Conservation (phyloP, 2,329 filamentous ascomycete genomes). For the Calonectria fujianensis region DNA sequence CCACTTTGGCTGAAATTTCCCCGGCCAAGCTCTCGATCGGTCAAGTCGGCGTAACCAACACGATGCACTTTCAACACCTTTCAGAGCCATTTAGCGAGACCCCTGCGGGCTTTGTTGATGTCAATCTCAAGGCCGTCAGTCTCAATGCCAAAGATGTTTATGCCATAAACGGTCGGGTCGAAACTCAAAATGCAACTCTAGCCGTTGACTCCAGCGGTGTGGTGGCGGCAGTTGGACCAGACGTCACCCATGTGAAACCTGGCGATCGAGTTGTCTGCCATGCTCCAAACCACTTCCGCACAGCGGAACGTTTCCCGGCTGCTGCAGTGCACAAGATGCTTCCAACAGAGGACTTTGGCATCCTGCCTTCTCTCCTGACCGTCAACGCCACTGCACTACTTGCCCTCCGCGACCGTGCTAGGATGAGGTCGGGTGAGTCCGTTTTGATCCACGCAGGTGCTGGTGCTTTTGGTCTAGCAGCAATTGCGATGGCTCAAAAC, state of each 20-base stretch:
- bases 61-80: slow-evolving; percentile 8
- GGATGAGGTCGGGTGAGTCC: not conserved
- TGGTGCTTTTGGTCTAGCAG: slow-evolving; percentile 14
- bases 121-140: slow-evolving; percentile 12
- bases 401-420: slow-evolving; percentile 9
- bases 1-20: not conserved
- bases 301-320: not conserved
- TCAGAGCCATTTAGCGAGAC: not conserved
- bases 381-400: slow-evolving; percentile 2
- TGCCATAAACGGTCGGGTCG: slow-evolving; percentile 4
- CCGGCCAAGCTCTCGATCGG: slow-evolving; percentile 10
- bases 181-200: not conserved
- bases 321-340: slow-evolving; percentile 12
- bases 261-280: slow-evolving; percentile 11
- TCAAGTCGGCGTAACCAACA: slow-evolving; percentile 7
- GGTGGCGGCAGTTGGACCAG: not conserved
- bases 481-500: slow-evolving; percentile 8
- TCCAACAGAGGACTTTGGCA: not conserved
- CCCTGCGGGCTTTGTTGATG: slow-evolving; percentile 1
- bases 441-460: slow-evolving; percentile 18
- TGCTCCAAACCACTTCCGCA: slow-evolving; percentile 18
- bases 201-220: slow-evolving; percentile 5
- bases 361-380: not conserved
- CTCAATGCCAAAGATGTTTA: slow-evolving; percentile 18
- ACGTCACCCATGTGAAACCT: slow-evolving; percentile 1